phyloP scores from a whole-genome alignment of 2,329 filamentous ascomycete genomes.

The Exserohilum turcica region DNA sequence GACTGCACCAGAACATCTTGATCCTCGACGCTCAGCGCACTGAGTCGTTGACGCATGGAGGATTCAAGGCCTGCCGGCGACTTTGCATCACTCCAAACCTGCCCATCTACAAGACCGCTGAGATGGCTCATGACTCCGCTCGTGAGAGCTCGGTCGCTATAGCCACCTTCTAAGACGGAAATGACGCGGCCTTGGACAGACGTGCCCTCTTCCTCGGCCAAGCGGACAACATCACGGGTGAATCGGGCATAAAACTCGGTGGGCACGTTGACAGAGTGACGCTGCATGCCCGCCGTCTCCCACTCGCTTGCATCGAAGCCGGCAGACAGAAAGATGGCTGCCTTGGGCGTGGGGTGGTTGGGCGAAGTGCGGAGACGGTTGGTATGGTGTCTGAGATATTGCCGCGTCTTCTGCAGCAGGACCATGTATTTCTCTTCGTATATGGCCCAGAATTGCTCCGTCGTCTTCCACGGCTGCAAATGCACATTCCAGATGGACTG shows the following conservation, averaged over 20 bases:
- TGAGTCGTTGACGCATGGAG: constrained; percentile 63
- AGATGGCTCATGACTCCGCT: constrained; percentile 91
- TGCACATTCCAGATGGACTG: constrained; percentile 98
- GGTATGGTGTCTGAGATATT: constrained; percentile 76
- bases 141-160: constrained; percentile 86
- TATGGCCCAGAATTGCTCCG: constrained; percentile 84
- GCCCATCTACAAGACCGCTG: constrained; percentile 73
- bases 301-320: constrained; percentile 97
- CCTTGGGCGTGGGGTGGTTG: constrained; percentile 69
- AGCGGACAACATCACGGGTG: constrained; percentile 78
- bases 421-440: constrained; percentile 80
- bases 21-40: constrained; percentile 46
- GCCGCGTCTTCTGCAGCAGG: constrained; percentile 79
- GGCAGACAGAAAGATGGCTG: constrained; percentile 91
- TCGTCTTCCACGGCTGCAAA: constrained; percentile 81
- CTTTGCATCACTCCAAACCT: constrained; percentile 36
- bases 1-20: constrained; percentile 25
- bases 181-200: constrained; percentile 83
- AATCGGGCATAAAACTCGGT: constrained; percentile 96
- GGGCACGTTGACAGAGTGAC: constrained; percentile 93
- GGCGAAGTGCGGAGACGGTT: constrained; percentile 63
- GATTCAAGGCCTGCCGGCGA: constrained; percentile 57
- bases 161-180: constrained; percentile 93
- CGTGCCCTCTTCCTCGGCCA: constrained; percentile 80
- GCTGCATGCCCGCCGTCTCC: constrained; percentile 91